These are phyloP conservation scores for Colletotrichum sp. DNA, from an alignment of 2,329 filamentous ascomycete species.

Conservation along the genomic window DNA sequence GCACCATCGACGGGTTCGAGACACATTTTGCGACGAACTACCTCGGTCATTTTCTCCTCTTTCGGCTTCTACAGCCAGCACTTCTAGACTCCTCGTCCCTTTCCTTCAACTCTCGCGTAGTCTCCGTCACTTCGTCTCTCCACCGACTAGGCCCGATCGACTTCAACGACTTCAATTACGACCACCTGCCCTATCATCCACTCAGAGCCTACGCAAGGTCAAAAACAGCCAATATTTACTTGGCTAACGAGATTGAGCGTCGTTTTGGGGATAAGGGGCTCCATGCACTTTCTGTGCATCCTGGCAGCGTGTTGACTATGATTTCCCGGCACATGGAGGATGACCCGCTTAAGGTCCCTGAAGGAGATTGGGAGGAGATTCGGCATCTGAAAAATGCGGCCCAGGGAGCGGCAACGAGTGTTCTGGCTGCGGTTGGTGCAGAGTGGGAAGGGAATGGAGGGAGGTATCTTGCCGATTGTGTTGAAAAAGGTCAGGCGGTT, in stretches of 20 bases:
- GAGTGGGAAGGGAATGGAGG: slow-evolving; percentile 44
- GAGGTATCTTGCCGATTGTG: slow-evolving; percentile 31
- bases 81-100: slow-evolving; percentile 43
- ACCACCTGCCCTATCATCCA: slow-evolving; percentile 31
- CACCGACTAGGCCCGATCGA: slow-evolving; percentile 40
- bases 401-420: slow-evolving; percentile 47
- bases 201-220: slow-evolving; percentile 48
- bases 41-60: slow-evolving; percentile 58
- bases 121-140: slow-evolving; percentile 46
- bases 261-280: slow-evolving; percentile 34
- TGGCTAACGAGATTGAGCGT: slow-evolving; percentile 33
- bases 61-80: slow-evolving; percentile 51
- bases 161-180: slow-evolving; percentile 29
- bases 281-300: slow-evolving; percentile 46
- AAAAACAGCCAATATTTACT: slow-evolving; percentile 56
- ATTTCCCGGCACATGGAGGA: background rate
- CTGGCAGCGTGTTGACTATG: slow-evolving; percentile 39
- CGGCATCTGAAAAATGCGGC: slow-evolving; percentile 23
- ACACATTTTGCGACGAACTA: slow-evolving; percentile 58
- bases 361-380: background rate
- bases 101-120: slow-evolving; percentile 48
- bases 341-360: background rate
- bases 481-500: background rate
- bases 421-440: slow-evolving; percentile 39
- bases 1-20: slow-evolving; percentile 25